These are phyloP conservation scores for Huntiella bhutanensis DNA, from an alignment of 2,329 filamentous ascomycete species.

Conservation along the genomic window DNA sequence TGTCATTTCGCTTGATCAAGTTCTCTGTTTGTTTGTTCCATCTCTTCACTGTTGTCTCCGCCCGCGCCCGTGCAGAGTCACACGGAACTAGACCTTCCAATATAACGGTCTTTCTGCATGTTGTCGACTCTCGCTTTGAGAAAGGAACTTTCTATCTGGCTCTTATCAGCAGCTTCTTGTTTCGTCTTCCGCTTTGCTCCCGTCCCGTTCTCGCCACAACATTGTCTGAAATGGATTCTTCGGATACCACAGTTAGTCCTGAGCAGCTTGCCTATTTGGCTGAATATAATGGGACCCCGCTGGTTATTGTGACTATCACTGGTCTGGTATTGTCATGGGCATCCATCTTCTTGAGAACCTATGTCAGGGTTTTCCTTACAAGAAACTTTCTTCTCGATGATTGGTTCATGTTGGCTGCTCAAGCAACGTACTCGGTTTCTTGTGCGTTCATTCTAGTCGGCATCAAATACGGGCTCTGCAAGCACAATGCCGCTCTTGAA, in stretches of 20 bases:
- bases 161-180: neutral
- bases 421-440: conserved; percentile 28
- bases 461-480: conserved; percentile 25
- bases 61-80: too few relatives aligned
- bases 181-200: too few relatives aligned
- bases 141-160: neutral
- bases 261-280: conserved; percentile 14
- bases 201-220: neutral
- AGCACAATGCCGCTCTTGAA: conserved; percentile 27
- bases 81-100: too few relatives aligned
- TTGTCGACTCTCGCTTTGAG: too few relatives aligned
- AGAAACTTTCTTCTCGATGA: conserved; percentile 30
- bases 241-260: neutral
- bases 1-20: too few relatives aligned
- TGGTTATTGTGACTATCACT: conserved; percentile 20
- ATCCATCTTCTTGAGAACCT: conserved; percentile 25
- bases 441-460: conserved; percentile 28
- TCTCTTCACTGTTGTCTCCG: too few relatives aligned
- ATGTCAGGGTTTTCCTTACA: conserved; percentile 25
- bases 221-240: neutral
- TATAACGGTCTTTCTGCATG: too few relatives aligned
- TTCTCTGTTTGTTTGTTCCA: too few relatives aligned
- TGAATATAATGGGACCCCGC: conserved; percentile 22
- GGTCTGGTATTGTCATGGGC: conserved; percentile 25
- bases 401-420: conserved; percentile 30